Evolutionary conservation across 2,329 filamentous ascomycete species (phyloP).

Genomic region (Fusarium sp.): DNA sequence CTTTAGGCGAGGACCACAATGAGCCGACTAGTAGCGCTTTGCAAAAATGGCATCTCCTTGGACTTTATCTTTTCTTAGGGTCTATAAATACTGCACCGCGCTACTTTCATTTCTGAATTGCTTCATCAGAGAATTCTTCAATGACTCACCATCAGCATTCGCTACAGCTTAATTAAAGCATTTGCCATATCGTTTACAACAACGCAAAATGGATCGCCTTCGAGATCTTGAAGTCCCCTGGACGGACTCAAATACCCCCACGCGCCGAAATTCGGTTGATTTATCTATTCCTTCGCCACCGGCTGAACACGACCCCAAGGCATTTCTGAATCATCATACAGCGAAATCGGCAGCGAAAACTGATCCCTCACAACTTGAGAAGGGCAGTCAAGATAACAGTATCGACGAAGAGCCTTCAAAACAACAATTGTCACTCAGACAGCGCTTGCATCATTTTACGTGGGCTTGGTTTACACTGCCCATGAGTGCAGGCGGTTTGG

Average conservation of each 20-base stretch:
- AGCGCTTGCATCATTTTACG: conserved; percentile 66
- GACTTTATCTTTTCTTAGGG: not conserved
- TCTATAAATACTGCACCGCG: conserved; percentile 20
- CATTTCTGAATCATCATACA: conserved; percentile 10
- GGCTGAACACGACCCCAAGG: conserved; percentile 11
- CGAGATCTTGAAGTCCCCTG: conserved; percentile 33
- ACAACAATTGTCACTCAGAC: conserved; percentile 49
- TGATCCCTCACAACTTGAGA: conserved; percentile 21
- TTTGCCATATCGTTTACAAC: not conserved
- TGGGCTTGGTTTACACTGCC: conserved; percentile 79
- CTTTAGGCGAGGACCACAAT: conserved; percentile 23
- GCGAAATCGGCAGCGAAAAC: not conserved
- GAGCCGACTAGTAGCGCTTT: conserved; percentile 5
- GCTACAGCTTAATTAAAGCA: not conserved
- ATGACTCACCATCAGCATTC: conserved; percentile 12
- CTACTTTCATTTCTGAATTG: not conserved
- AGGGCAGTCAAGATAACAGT: not conserved
- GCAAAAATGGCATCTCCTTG: not conserved
- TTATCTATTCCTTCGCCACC: conserved; percentile 11
- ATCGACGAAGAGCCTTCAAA: not conserved
- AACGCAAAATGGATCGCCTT: conserved; percentile 28
- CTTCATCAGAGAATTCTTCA: not conserved
- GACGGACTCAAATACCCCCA: conserved; percentile 39
- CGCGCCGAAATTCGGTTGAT: conserved; percentile 36
- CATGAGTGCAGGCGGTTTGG: conserved; percentile 78